Percentiles rank a stretch among this genome's conserved stretches.
Evolutionary conservation across 176 grass and related monocot genomes (phyloP).

Genomic region (Cocos nucifera): DNA sequence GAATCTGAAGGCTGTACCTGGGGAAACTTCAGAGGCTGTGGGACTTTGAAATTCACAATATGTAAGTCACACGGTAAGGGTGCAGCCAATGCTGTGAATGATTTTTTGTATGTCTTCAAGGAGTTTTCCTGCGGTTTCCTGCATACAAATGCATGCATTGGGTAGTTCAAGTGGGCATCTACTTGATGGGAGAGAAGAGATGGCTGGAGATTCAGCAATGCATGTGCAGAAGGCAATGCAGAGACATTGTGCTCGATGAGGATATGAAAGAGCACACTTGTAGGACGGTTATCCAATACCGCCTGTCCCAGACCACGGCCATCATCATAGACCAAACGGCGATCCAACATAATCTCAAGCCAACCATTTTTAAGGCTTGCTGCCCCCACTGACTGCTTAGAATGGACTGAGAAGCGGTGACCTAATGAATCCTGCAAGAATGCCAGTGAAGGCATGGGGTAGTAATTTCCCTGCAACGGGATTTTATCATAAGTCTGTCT

Average conservation of each 20-base stretch:
- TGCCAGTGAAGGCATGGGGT: conserved; percentile 86
- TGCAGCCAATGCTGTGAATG: conserved; percentile 56
- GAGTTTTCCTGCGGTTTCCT: conserved; percentile 41
- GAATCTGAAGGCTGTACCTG: conserved; percentile 30
- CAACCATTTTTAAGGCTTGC: conserved; percentile 93
- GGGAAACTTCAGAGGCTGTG: conserved; percentile 71
- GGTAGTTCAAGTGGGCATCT: conserved; percentile 73
- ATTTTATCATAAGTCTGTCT: conserved; percentile 94
- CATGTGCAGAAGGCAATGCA: conserved; percentile 54
- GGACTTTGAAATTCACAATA: conserved; percentile 86
- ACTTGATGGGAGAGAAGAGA: conserved; percentile 77
- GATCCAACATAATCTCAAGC: conserved; percentile 98
- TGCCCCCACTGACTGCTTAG: conserved; percentile 78
- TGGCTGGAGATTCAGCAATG: conserved; percentile 60
- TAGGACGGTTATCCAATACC: conserved; percentile 79
- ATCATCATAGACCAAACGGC: conserved; percentile 76
- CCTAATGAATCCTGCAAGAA: conserved; percentile 84
- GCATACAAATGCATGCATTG: conserved; percentile 77
- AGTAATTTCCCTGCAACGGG: conserved; percentile 96
- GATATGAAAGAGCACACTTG: conserved; percentile 84
- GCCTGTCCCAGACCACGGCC: conserved; percentile 90
- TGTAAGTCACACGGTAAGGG: conserved; percentile 89
- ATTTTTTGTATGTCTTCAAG: conserved; percentile 34
- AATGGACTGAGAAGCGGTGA: conserved; percentile 77
- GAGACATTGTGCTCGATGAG: conserved; percentile 80